Conservation (phyloP, 2,329 filamentous ascomycete genomes). For the Penicillium nordicum region DNA sequence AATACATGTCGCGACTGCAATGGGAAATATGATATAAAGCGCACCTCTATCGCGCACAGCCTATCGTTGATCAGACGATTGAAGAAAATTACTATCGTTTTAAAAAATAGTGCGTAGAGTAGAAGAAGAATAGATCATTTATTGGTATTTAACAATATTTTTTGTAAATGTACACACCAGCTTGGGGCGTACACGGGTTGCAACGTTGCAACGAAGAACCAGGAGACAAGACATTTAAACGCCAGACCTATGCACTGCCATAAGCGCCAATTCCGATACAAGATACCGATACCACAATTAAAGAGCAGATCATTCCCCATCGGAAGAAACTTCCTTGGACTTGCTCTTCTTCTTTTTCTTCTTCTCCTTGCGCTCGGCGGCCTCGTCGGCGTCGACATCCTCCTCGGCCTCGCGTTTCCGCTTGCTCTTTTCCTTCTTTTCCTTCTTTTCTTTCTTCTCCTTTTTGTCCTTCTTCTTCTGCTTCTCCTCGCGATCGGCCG, state of each 20-base stretch:
- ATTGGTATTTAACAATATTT: constrained; percentile 18
- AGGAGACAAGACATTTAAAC: constrained; percentile 24
- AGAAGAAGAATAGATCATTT: constrained; percentile 1
- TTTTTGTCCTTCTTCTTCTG: constrained; percentile 48
- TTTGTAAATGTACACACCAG: constrained; percentile 18
- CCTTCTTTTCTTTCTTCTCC: constrained; percentile 46
- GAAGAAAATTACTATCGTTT: neutral
- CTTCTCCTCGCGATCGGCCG: constrained; percentile 55
- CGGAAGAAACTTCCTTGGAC: constrained; percentile 30
- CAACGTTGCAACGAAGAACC: constrained; percentile 15
- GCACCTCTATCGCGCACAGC: neutral
- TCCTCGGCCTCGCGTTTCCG: constrained; percentile 37
- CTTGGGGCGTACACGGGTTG: constrained; percentile 9
- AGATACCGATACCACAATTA: constrained; percentile 16
- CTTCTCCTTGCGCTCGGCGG: constrained; percentile 58
- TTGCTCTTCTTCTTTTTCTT: constrained; percentile 51
- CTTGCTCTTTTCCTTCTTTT: constrained; percentile 46
- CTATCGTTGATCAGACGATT: neutral
- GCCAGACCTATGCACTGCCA: constrained; percentile 39
- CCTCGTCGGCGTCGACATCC: constrained; percentile 32
- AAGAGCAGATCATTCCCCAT: constrained; percentile 24
- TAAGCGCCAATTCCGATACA: constrained; percentile 32
- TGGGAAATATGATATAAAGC: too few species aligned
- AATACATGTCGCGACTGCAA: neutral
- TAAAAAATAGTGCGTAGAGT: neutral